A percentile compares a stretch with the other conserved stretches of the same genome.
phyloP scores from a whole-genome alignment of 1,139 yeast genomes.

The Candida tunisiensis region DNA sequence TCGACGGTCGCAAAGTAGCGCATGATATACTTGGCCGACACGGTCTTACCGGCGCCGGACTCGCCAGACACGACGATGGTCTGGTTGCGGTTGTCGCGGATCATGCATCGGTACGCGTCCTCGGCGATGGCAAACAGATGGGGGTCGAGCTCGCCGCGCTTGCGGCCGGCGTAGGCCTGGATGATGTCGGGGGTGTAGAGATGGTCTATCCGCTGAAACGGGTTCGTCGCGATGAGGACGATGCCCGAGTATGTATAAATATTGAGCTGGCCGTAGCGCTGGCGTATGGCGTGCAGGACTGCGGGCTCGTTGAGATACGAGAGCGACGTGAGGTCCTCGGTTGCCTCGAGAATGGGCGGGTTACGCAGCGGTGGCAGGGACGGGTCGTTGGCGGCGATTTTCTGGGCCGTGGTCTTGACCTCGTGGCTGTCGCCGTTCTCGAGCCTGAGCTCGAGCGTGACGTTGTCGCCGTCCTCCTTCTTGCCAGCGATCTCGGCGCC shows the following conservation, averaged over 20 bases:
- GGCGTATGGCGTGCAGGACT: conserved; percentile 86
- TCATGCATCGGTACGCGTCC: conserved; percentile 94
- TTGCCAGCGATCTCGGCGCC: conserved; percentile 61
- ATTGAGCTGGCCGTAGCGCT: conserved; percentile 75
- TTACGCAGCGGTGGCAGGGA: conserved; percentile 67
- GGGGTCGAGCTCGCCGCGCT: conserved; percentile 90
- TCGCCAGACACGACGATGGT: conserved; percentile 97
- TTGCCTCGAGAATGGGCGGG: conserved; percentile 86
- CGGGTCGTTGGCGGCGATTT: conserved; percentile 35
- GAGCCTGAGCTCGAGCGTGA: conserved; percentile 36
- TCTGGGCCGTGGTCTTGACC: conserved; percentile 18
- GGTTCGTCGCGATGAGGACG: conserved; percentile 91
- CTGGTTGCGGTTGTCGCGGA: conserved; percentile 67
- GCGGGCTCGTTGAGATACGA: conserved; percentile 87
- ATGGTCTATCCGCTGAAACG: conserved; percentile 84
- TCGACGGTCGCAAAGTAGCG: conserved; percentile 94
- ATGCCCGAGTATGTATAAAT: conserved; percentile 96
- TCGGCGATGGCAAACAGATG: conserved; percentile 97
- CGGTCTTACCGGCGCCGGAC: conserved; percentile 98
- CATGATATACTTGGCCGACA: conserved; percentile 94
- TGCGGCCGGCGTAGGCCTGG: conserved; percentile 84
- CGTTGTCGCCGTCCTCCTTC: conserved; percentile 31
- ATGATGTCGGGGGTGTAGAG: conserved; percentile 83
- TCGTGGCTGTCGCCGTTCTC: conserved; percentile 26
- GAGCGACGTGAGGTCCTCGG: conserved; percentile 84